Evolutionary conservation across 2,329 filamentous ascomycete species (phyloP).

Genomic region (Celoporthe dispersa): DNA sequence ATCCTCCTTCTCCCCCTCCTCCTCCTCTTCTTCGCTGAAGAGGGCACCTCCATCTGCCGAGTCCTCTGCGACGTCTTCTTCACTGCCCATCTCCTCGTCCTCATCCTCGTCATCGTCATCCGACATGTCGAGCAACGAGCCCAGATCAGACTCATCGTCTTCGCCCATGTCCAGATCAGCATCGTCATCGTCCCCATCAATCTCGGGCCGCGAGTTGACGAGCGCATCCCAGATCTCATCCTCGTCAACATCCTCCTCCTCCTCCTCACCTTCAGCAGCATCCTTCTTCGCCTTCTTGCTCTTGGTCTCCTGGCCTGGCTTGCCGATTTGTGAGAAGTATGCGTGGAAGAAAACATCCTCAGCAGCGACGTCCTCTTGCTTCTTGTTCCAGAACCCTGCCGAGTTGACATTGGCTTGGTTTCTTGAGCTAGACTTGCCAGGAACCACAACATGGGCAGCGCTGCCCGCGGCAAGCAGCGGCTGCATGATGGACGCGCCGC

Average conservation of each 20-base stretch:
- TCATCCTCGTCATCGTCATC: constrained; percentile 49
- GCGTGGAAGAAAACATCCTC: constrained; percentile 99
- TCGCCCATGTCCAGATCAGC: constrained; percentile 52
- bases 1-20: constrained; percentile 36
- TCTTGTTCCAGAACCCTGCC: constrained; percentile 89
- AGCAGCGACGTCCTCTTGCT: constrained; percentile 81
- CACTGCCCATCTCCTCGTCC: constrained; percentile 44
- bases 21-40: constrained; percentile 49
- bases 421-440: constrained; percentile 51
- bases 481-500: constrained; percentile 95
- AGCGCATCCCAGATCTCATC: constrained; percentile 93
- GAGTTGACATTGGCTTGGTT: constrained; percentile 68
- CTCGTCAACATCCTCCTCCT: constrained; percentile 65
- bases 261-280: constrained; percentile 48
- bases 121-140: constrained; percentile 36
- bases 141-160: constrained; percentile 50
- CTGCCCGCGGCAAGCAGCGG: constrained; percentile 66
- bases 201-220: constrained; percentile 77
- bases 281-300: constrained; percentile 38
- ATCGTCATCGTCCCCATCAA: constrained; percentile 64
- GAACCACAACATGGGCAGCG: constrained; percentile 60
- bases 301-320: constrained; percentile 59
- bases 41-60: constrained; percentile 59
- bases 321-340: constrained; percentile 83
- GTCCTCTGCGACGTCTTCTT: constrained; percentile 51